Conservation (phyloP, 768 basidiomycete genomes). For the Tricholoma saponaceum region DNA sequence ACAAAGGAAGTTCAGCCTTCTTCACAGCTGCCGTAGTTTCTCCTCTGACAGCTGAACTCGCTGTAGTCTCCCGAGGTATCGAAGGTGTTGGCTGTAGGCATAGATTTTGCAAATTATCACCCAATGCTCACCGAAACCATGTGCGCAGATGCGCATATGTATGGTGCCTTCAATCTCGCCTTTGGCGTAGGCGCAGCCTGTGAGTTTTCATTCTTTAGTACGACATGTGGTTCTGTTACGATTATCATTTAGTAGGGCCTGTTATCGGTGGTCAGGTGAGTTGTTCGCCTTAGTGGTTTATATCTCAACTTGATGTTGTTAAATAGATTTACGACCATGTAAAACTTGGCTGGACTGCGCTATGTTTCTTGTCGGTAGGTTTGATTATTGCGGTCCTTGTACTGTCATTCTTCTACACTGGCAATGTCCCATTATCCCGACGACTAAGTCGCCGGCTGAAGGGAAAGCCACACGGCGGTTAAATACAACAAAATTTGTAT, state of each 20-base stretch:
- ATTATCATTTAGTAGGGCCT: constrained; percentile 51
- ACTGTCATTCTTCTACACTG: constrained; percentile 44
- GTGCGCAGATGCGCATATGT: constrained; percentile 62
- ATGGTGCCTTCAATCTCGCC: constrained; percentile 69
- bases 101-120: neutral
- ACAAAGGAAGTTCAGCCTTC: constrained; percentile 40
- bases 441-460: constrained; percentile 9
- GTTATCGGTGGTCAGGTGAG: constrained; percentile 63
- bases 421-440: constrained; percentile 36
- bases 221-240: constrained; percentile 2
- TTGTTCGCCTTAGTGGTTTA: neutral
- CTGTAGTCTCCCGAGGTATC: constrained; percentile 49
- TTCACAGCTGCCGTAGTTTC: constrained; percentile 57
- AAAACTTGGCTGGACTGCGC: constrained; percentile 53
- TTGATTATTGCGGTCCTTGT: constrained; percentile 35
- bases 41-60: constrained; percentile 65
- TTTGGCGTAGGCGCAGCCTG: constrained; percentile 63
- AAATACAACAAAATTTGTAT: no score
- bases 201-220: constrained; percentile 25
- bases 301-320: neutral
- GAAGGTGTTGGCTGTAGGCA: constrained; percentile 68
- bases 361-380: constrained; percentile 46
- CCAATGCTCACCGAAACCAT: neutral
- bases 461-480: neutral
- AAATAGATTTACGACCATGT: constrained; percentile 56